These are phyloP conservation scores for Pythium grandisporangium DNA, from an alignment of 352 stramenopile species.

Conservation along the genomic window DNA sequence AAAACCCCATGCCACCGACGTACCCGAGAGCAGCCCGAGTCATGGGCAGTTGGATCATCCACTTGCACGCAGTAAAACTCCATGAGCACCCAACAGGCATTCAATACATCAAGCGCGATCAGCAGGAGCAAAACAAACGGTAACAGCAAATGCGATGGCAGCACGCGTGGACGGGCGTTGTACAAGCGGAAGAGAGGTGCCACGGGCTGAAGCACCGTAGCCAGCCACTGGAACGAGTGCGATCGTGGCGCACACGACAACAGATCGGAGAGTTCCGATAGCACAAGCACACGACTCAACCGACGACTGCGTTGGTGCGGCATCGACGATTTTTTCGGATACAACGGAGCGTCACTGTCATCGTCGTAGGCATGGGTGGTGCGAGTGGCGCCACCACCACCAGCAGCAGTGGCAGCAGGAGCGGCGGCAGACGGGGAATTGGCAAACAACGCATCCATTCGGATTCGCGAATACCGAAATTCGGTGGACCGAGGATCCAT, in stretches of 20 bases:
- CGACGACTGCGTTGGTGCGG: too few species aligned
- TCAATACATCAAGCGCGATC: conserved; percentile 49
- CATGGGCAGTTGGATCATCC: conserved; percentile 51
- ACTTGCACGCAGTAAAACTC: conserved; percentile 86
- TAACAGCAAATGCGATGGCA: conserved; percentile 22
- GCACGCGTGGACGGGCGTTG: conserved; percentile 20
- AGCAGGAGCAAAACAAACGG: conserved; percentile 45
- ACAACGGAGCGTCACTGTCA: conserved; percentile 5
- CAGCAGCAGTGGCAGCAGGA: too few species aligned
- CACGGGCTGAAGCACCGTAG: conserved; percentile 31
- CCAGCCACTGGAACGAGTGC: conserved; percentile 5
- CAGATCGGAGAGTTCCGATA: conserved; percentile 5
- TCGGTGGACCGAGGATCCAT: conserved; percentile 43
- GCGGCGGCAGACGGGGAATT: conserved; percentile 3
- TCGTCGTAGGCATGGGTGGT: too few species aligned
- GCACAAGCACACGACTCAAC: conserved; percentile 1
- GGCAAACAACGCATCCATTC: conserved; percentile 69
- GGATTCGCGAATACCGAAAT: conserved; percentile 67
- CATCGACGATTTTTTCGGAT: conserved; percentile 3
- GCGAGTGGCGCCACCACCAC: too few species aligned
- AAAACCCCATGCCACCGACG: conserved; percentile 3
- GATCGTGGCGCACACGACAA: conserved; percentile 12
- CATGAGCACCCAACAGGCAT: conserved; percentile 70
- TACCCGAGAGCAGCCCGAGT: conserved; percentile 73
- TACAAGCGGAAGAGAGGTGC: conserved; percentile 53